phyloP scores from a whole-genome alignment of 306 rosid species.

The Lupinus albus region DNA sequence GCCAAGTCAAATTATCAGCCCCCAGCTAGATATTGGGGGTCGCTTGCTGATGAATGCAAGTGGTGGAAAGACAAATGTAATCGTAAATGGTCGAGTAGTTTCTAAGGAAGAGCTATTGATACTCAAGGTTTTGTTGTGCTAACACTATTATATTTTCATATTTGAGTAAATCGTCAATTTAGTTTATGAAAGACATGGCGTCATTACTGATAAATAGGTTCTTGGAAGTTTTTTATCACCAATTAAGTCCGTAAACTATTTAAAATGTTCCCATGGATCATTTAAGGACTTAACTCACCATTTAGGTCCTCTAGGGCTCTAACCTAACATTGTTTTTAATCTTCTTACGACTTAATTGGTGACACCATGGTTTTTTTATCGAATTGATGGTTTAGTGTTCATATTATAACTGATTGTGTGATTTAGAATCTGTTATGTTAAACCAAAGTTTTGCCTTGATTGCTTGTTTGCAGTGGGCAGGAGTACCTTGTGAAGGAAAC shows the following conservation, averaged over 20 bases:
- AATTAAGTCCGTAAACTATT: too few species aligned
- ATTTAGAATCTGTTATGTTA: conserved; percentile 10
- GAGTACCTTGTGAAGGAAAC: conserved; percentile 76
- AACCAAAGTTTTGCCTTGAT: conserved; percentile 30
- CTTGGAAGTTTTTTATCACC: too few species aligned
- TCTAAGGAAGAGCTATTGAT: conserved; percentile 59
- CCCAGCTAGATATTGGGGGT: conserved; percentile 61
- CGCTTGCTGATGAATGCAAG: conserved; percentile 52
- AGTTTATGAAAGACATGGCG: too few species aligned
- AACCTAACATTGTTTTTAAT: too few species aligned
- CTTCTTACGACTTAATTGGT: too few species aligned
- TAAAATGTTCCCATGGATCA: too few species aligned
- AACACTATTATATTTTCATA: neutral
- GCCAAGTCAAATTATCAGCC: conserved; percentile 71
- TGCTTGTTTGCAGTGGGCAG: conserved; percentile 52
- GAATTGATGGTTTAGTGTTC: neutral
- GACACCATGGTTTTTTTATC: too few species aligned
- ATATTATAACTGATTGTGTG: conserved; percentile 2
- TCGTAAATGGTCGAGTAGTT: conserved; percentile 61
- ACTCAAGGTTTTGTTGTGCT: conserved; percentile 54
- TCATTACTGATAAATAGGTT: too few species aligned
- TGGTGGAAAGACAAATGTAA: conserved; percentile 65
- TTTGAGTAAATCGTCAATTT: neutral
- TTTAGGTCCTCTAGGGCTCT: too few species aligned
- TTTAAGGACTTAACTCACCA: too few species aligned